These are phyloP conservation scores for Russula foetens DNA, from an alignment of 768 basidiomycete genomes.

Conservation along the genomic window DNA sequence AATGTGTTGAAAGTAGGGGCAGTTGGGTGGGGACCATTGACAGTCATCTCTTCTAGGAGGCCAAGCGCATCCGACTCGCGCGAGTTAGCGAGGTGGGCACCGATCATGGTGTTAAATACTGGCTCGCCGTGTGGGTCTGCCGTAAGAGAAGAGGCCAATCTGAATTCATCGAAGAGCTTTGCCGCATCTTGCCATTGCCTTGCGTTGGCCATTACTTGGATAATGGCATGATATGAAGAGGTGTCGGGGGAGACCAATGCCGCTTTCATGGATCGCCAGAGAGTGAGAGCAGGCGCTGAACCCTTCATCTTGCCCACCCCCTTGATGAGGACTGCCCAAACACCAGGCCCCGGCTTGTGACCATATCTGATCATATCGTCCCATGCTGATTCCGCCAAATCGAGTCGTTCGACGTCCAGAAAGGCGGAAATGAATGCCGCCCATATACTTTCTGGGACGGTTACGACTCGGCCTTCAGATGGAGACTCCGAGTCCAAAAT, in stretches of 20 bases:
- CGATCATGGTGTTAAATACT: conserved; percentile 70
- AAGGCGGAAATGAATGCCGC: conserved; percentile 59
- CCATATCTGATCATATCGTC: conserved; percentile 47
- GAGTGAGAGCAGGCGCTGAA: conserved; percentile 43
- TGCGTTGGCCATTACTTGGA: conserved; percentile 50
- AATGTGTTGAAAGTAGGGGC: conserved; percentile 77
- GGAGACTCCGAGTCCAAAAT: conserved; percentile 35
- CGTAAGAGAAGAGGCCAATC: conserved; percentile 27
- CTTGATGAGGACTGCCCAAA: conserved; percentile 69
- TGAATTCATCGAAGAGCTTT: conserved; percentile 43
- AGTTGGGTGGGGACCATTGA: conserved; percentile 54
- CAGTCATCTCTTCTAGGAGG: conserved; percentile 34
- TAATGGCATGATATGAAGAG: conserved; percentile 60
- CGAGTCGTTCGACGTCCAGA: conserved; percentile 43
- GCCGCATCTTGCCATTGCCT: conserved; percentile 45
- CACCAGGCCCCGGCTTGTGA: conserved; percentile 42
- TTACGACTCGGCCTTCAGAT: conserved; percentile 32
- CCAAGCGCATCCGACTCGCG: conserved; percentile 29
- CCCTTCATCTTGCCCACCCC: conserved; percentile 47
- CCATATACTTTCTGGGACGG: conserved; percentile 55
- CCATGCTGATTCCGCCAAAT: conserved; percentile 61
- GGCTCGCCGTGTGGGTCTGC: conserved; percentile 23
- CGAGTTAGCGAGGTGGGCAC: conserved; percentile 46
- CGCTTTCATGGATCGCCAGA: conserved; percentile 59
- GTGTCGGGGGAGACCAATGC: conserved; percentile 50